Evolutionary conservation across 352 stramenopile species (phyloP), one percentile per base, ranked within the genome.

Genomic region (Phytophthora chlamydospora): DNA sequence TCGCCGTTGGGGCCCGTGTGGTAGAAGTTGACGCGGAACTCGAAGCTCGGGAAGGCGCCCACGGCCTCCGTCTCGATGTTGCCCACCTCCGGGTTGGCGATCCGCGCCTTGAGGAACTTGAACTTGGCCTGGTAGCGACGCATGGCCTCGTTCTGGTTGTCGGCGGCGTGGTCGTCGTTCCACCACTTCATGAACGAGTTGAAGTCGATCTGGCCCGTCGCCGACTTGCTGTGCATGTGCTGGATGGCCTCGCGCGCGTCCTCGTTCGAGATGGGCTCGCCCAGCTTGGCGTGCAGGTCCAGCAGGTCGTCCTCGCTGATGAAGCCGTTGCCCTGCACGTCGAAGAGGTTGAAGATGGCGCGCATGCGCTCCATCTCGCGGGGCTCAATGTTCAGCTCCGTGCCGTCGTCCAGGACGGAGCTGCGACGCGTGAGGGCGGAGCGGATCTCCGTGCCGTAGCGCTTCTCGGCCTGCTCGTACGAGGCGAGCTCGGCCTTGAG

Each of bases 11-110:
- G 76, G 44, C 84, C 71, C 36, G 90, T 83, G 66, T 96, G 92
- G 65, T 93, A 93, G 64, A 94, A 97, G 72, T 97, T 95, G 39
- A 97, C 75, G 48, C 85, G 85, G 80, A 94, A 94, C 61, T 94
- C 85, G 43, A 94, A 92, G 71, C 81, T 91, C n/a, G 83, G 80
- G 71, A 94, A 95, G n/a, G 88, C 81, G 31, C 85, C 83, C 6
- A 88, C 74, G 7, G 73, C 73, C 42, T 89, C 72, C 12, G 85
- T 97, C 52, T 91, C 89, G 40, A 90, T 84, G 71, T 83, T 86
- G 38, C 80, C 86, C 43, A 90, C 90, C 19, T 85, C 82, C 12
- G 89, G 84, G 76, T 91, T 95, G 39, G 85, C 79, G 33, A 95
- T 91, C 49, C 84, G 83, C 9, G 87, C 85, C 72, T 96, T 94